Conservation (phyloP, 768 basidiomycete species). For the Asterophora lycoperdoides region DNA sequence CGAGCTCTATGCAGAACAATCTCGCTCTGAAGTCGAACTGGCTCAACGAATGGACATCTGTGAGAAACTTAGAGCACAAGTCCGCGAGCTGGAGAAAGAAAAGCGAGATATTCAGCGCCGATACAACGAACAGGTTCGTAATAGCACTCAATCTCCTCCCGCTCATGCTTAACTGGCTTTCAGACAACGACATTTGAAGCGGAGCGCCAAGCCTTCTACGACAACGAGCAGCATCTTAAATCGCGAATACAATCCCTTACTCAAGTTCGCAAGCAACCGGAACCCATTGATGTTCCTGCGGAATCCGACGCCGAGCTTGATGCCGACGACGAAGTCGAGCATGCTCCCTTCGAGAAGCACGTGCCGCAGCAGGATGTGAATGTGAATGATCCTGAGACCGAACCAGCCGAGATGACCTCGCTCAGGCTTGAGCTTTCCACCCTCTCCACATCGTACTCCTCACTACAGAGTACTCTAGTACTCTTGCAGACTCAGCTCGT, state of each 20-base stretch:
- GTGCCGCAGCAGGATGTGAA: constrained; percentile 44
- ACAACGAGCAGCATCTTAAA: constrained; percentile 91
- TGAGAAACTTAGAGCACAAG: constrained; percentile 76
- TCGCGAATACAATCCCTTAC: constrained; percentile 81
- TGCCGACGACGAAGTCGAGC: constrained; percentile 28
- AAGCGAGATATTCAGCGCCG: constrained; percentile 77
- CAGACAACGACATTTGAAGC: constrained; percentile 88
- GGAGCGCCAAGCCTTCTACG: constrained; percentile 88
- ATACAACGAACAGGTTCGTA: constrained; percentile 80
- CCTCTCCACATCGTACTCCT: constrained; percentile 78
- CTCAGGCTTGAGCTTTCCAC: constrained; percentile 82
- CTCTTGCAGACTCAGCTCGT: constrained; percentile 80
- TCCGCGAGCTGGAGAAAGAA: constrained; percentile 85
- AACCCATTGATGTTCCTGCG: constrained; percentile 30
- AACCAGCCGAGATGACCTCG: constrained; percentile 86
- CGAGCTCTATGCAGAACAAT: constrained; percentile 79
- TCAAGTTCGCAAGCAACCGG: constrained; percentile 56
- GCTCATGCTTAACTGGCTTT: constrained; percentile 15
- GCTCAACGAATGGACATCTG: constrained; percentile 77
- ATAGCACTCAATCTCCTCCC: constrained; percentile 3
- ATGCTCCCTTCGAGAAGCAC: constrained; percentile 14
- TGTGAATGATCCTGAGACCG: constrained; percentile 60
- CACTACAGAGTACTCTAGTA: constrained; percentile 79
- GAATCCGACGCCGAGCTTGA: constrained; percentile 41
- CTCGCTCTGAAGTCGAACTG: constrained; percentile 77